phyloP scores from a whole-genome alignment of 2,329 filamentous ascomycete species.

The Metarhizium brunneum region DNA sequence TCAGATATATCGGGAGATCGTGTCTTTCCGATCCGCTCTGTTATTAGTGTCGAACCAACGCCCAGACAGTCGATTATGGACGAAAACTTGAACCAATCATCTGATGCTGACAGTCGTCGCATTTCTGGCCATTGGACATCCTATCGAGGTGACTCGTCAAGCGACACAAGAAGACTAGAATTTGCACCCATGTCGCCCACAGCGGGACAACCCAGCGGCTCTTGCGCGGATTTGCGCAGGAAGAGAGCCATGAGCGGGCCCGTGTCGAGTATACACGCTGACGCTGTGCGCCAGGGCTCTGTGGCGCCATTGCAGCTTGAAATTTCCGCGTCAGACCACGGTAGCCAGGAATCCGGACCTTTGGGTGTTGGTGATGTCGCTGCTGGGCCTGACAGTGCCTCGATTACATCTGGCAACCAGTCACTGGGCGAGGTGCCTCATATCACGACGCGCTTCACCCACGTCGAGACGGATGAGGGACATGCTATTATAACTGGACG shows the following conservation, averaged over 20 bases:
- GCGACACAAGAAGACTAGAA: conserved; percentile 18
- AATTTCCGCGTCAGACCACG: conserved; percentile 21
- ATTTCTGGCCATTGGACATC: conserved; percentile 20
- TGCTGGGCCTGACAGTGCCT: conserved; percentile 7
- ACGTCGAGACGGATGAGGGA: conserved; percentile 65
- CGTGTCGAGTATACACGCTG: conserved; percentile 35
- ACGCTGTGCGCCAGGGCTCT: conserved; percentile 30
- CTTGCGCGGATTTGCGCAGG: conserved; percentile 14
- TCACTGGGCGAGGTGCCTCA: conserved; percentile 32
- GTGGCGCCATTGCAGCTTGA: conserved; percentile 24
- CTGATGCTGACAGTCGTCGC: conserved; percentile 22
- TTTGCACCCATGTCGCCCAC: conserved; percentile 14
- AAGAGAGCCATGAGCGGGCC: conserved; percentile 28
- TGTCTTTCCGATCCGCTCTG: conserved; percentile 76
- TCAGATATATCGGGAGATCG: conserved; percentile 42
- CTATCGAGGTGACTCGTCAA: conserved; percentile 19
- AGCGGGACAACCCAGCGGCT: not conserved
- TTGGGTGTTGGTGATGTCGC: not conserved
- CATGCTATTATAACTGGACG: conserved; percentile 77
- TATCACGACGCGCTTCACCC: conserved; percentile 67
- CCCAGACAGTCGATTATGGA: conserved; percentile 29
- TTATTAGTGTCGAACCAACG: conserved; percentile 59
- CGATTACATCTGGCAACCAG: conserved; percentile 11
- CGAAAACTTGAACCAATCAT: conserved; percentile 26
- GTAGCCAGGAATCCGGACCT: conserved; percentile 19